Percentiles rank a stretch among this genome's conserved stretches.
Conservation (phyloP, 495 filamentous ascomycete species). For the Xylona heveae region DNA sequence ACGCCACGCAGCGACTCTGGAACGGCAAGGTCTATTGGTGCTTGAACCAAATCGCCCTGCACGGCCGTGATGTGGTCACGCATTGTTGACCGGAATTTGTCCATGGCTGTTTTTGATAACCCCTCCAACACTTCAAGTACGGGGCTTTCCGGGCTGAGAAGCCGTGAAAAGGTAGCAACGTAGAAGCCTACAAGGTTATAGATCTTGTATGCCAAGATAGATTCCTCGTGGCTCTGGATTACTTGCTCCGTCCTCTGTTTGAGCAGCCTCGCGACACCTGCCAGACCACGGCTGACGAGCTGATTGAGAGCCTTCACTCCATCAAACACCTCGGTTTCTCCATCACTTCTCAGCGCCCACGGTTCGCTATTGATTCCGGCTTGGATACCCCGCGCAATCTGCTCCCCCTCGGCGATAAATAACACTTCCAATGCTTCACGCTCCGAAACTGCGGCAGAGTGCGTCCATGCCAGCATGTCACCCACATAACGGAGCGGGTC, state of each 20-base stretch:
- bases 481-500: constrained; percentile 85
- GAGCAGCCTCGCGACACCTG: constrained; percentile 53
- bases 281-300: constrained; percentile 69
- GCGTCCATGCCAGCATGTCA: constrained; percentile 95
- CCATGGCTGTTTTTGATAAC: constrained; percentile 57
- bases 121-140: constrained; percentile 45
- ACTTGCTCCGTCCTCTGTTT: constrained; percentile 76
- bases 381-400: constrained; percentile 68
- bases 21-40: constrained; percentile 46
- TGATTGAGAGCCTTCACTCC: constrained; percentile 67
- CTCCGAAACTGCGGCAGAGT: constrained; percentile 85
- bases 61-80: constrained; percentile 54
- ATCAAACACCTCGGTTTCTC: constrained; percentile 49
- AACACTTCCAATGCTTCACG: constrained; percentile 78
- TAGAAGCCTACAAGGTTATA: constrained; percentile 83
- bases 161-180: constrained; percentile 54
- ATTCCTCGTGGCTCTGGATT: constrained; percentile 79
- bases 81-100: constrained; percentile 62
- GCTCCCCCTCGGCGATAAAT: constrained; percentile 81
- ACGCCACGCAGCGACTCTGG: constrained; percentile 73
- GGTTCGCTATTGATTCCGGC: constrained; percentile 72
- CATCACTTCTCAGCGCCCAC: constrained; percentile 40
- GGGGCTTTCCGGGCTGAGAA: constrained; percentile 47
- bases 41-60: constrained; percentile 43
- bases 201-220: constrained; percentile 71